Conservation (phyloP, 495 filamentous ascomycete species). For the Neurospora sp. region DNA sequence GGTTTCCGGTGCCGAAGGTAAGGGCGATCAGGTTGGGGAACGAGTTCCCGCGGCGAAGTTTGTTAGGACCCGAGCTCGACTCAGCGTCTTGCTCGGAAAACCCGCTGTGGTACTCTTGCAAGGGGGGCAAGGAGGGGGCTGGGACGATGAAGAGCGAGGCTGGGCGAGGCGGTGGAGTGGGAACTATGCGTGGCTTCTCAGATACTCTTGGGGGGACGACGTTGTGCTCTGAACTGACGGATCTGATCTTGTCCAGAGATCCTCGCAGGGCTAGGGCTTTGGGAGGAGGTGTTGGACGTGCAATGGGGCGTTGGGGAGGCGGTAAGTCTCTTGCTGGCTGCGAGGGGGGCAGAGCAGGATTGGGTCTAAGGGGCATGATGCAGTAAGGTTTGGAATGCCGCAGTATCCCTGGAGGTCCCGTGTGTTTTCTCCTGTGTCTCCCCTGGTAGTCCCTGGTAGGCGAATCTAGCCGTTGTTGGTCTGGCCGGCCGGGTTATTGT, state of each 20-base stretch:
- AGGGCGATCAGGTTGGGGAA: conserved; percentile 28
- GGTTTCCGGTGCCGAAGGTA: conserved; percentile 20
- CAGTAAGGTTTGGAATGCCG: not conserved
- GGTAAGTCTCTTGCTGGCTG: not conserved
- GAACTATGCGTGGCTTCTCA: conserved; percentile 14
- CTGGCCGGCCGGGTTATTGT: not conserved
- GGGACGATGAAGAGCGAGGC: conserved; percentile 10
- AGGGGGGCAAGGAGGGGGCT: conserved; percentile 12
- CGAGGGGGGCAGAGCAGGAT: not conserved
- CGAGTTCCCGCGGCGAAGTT: conserved; percentile 35
- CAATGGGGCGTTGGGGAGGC: not conserved
- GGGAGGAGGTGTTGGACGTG: not conserved
- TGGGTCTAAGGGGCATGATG: not conserved
- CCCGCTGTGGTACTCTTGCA: conserved; percentile 28
- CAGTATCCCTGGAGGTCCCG: not conserved
- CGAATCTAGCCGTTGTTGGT: not conserved
- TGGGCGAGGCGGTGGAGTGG: conserved; percentile 9
- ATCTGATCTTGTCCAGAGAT: conserved; percentile 11
- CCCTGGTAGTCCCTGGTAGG: not conserved
- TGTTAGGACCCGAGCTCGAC: conserved; percentile 7
- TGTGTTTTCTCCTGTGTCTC: not conserved
- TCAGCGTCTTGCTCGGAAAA: conserved; percentile 21
- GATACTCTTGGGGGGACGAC: conserved; percentile 11
- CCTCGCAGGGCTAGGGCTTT: conserved; percentile 11
- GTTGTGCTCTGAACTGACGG: not conserved